These are phyloP conservation scores for Talaromyces sp. DNA, from an alignment of 2,329 filamentous ascomycete genomes.

Conservation along the genomic window DNA sequence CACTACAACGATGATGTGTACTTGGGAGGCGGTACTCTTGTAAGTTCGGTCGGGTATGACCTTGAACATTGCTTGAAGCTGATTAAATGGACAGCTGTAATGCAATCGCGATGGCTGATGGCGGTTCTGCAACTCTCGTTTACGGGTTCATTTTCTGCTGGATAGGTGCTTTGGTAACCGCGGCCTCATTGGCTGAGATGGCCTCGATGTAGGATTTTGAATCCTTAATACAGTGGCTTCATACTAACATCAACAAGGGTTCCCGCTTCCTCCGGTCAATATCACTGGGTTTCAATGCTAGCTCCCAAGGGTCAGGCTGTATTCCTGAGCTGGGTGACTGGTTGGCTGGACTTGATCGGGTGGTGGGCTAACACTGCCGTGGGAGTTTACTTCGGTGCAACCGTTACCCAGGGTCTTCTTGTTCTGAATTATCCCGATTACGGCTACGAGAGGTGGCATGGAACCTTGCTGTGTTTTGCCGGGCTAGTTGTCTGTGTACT, in stretches of 20 bases:
- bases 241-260: conserved; percentile 23
- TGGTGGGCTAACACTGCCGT: conserved; percentile 46
- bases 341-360: conserved; percentile 42
- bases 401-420: conserved; percentile 37
- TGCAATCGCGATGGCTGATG: conserved; percentile 14
- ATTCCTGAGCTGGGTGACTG: no score
- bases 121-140: conserved; percentile 33
- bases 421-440: conserved; percentile 39
- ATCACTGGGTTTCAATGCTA: conserved; percentile 43
- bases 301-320: conserved; percentile 28
- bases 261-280: conserved; percentile 37
- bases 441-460: conserved; percentile 46
- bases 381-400: conserved; percentile 31
- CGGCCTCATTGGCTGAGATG: conserved; percentile 31
- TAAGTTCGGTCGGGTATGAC: conserved; percentile 21
- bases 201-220: conserved; percentile 30
- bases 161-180: conserved; percentile 27
- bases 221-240: no score
- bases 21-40: conserved; percentile 41
- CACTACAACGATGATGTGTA: conserved; percentile 39
- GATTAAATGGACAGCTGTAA: no score
- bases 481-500: conserved; percentile 37
- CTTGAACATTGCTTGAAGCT: background rate
- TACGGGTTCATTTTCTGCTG: conserved; percentile 35
- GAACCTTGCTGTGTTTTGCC: conserved; percentile 48